Evolutionary conservation across 2,329 filamentous ascomycete species (phyloP), one percentile per base, ranked within the genome.

Genomic region (Fusarium anthophilum): DNA sequence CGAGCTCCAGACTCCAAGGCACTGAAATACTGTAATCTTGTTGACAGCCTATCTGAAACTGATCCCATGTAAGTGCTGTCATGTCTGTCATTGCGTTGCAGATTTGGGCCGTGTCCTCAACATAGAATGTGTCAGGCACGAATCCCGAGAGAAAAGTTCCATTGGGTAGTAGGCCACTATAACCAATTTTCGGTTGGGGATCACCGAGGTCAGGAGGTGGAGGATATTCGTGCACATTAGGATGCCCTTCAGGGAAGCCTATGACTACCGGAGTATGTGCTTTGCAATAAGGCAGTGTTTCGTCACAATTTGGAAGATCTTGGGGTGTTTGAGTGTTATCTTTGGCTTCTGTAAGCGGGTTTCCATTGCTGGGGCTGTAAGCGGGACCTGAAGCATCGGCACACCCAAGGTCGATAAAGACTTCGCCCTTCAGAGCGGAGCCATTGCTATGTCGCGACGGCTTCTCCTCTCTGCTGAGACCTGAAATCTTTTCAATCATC

Each of bases 301-400:
- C 7, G 11, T 8, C 8, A 9, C 3, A 18, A 17, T 3, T 8
- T 9, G 10, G 14, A 8, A 18, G 0, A 4, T 30, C 20, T n/a
- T 50, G 7, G 11, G 14, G 20, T n/a, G 22, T 17, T 13, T 7
- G 5, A 12, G 3, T 50, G 11, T 45, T 26, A 17, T n/a, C 10
- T 12, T n/a, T 6, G 22, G 6, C 28, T 1, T 50, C 15, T 6
- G 3, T 18, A 30, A 12, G 15, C 3, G 4, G 7, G 0, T 22
- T n/a, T 50, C 20, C 10, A 18, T n/a, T 30, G 6, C 1, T 4
- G 5, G 10, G 10, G 3, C 20, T 50, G 8, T 8, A 30, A 30
- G 7, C 3, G 10, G 3, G 28, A 9, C n/a, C 47, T 50, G 28
- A 30, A 30, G 15, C 11, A 5, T 30, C 28, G 7, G 47, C 28